Evolutionary conservation across 1,139 yeast species (phyloP).

Genomic region (Debaryomycetaceae sp.): DNA sequence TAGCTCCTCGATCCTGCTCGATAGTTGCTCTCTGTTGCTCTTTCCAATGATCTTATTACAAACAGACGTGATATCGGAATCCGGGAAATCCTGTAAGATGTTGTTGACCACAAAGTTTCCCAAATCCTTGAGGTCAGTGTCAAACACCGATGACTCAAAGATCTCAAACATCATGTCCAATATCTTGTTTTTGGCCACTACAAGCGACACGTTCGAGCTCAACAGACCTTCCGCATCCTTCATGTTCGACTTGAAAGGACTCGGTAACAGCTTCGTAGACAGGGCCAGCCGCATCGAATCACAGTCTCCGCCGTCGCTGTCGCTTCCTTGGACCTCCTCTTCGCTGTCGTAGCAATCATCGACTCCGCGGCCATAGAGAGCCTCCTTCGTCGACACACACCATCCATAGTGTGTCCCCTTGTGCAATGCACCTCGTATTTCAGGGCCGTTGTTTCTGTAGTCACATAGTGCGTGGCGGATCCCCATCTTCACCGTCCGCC

Average conservation of each 20-base stretch:
- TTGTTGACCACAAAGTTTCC: conserved; percentile 12
- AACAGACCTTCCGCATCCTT: not conserved
- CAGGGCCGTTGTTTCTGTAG: not conserved
- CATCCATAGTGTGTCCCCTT: not conserved
- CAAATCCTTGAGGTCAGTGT: conserved; percentile 1
- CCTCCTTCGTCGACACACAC: not conserved
- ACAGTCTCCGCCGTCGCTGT: not conserved
- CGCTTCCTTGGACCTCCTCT: not conserved
- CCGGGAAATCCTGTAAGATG: conserved; percentile 13
- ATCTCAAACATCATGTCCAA: conserved; percentile 8
- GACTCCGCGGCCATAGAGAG: not conserved
- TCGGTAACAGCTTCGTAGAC: not conserved
- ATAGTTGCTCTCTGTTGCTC: conserved; percentile 7
- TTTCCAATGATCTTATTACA: conserved; percentile 10
- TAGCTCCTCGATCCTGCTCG: conserved; percentile 12
- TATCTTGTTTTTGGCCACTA: conserved; percentile 6
- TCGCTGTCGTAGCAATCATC: not conserved
- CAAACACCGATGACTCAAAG: conserved; percentile 7
- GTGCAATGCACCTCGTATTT: not conserved
- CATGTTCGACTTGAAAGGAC: not conserved
- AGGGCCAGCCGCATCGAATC: not conserved
- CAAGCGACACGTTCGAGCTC: conserved; percentile 2
- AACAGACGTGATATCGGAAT: conserved; percentile 8
- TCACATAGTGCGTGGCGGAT: conserved; percentile 4
- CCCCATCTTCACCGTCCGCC: conserved; percentile 9